A percentile compares a stretch with the other conserved stretches of the same genome.
These are phyloP conservation scores for Chytriomyces confervae DNA, from an alignment of 192 early-diverging fungal species.

Conservation along the genomic window DNA sequence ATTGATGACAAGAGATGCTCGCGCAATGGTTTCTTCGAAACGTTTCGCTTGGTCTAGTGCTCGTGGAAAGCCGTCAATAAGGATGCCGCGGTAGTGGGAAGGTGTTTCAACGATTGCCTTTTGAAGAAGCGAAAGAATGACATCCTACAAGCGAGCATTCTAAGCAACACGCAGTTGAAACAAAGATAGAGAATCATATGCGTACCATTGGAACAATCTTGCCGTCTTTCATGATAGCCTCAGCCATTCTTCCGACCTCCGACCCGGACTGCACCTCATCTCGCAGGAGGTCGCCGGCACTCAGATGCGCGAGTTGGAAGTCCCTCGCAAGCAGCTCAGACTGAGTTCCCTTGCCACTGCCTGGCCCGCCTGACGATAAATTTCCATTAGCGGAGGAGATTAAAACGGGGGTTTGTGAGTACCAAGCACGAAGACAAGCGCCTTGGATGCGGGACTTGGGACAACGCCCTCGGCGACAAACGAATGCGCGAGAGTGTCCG, in stretches of 20 bases:
- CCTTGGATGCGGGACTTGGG: not conserved
- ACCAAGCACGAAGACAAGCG: not conserved
- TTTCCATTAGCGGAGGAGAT: not conserved
- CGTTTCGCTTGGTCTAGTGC: conserved; percentile 53
- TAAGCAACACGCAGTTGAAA: too few relatives aligned
- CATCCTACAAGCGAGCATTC: not conserved
- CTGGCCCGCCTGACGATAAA: conserved; percentile 10
- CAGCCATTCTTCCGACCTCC: conserved; percentile 70
- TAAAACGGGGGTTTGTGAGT: not conserved
- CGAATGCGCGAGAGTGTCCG: conserved; percentile 43
- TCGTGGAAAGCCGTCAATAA: conserved; percentile 61
- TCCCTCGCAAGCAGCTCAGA: conserved; percentile 77
- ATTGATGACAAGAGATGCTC: conserved; percentile 24
- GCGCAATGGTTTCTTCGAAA: conserved; percentile 47
- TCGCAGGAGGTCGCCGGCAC: conserved; percentile 87
- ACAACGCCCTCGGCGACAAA: conserved; percentile 35
- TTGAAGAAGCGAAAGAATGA: conserved; percentile 40
- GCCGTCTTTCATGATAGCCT: conserved; percentile 81
- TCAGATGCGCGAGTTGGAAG: conserved; percentile 85
- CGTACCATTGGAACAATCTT: conserved; percentile 74
- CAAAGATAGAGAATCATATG: too few relatives aligned
- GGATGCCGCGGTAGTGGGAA: conserved; percentile 38
- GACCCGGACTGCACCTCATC: conserved; percentile 62
- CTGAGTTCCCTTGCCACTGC: conserved; percentile 87
- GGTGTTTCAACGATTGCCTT: conserved; percentile 35